phyloP scores from a whole-genome alignment of 192 early-diverging fungal species.

The Piromyces sp. region DNA sequence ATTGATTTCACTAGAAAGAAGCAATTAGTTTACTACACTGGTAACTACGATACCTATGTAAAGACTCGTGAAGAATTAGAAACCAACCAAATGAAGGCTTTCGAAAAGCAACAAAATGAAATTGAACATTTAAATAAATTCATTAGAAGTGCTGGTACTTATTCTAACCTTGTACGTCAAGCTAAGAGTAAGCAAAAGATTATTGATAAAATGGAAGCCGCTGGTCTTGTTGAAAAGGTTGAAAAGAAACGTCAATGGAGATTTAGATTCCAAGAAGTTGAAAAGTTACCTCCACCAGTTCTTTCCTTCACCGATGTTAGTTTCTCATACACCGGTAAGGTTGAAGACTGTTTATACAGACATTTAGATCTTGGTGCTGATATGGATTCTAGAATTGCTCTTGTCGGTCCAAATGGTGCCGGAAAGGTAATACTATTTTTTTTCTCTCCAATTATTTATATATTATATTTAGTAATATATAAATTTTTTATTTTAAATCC shows the following conservation, averaged over 20 bases:
- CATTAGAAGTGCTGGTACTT: slow-evolving; percentile 96
- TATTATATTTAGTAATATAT: too few relatives aligned
- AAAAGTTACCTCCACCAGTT: slow-evolving; percentile 86
- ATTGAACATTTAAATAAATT: slow-evolving; percentile 98
- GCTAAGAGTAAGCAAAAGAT: slow-evolving; percentile 99
- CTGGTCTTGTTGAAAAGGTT: slow-evolving; percentile 90
- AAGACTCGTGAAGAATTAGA: slow-evolving; percentile 89
- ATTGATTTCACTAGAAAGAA: slow-evolving; percentile 75
- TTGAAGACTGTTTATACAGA: slow-evolving; percentile 66
- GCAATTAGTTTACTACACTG: slow-evolving; percentile 81
- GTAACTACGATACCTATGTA: slow-evolving; percentile 93
- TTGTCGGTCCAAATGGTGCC: slow-evolving; percentile 70
- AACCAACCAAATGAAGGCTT: slow-evolving; percentile 98
- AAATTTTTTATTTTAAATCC: too few relatives aligned
- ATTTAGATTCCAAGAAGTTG: slow-evolving; percentile 74
- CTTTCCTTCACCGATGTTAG: slow-evolving; percentile 79
- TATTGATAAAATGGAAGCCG: slow-evolving; percentile 99
- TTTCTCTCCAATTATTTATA: too few relatives aligned
- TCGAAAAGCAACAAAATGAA: slow-evolving; percentile 96
- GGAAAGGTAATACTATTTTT: background rate
- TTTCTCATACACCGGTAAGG: slow-evolving; percentile 78
- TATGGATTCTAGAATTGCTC: slow-evolving; percentile 95
- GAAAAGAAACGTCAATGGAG: slow-evolving; percentile 53
- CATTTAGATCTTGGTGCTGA: slow-evolving; percentile 86
- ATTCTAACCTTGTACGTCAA: slow-evolving; percentile 94